Conservation (phyloP, 2,329 filamentous ascomycete species). For the Plectosphaerella cucumerina region DNA sequence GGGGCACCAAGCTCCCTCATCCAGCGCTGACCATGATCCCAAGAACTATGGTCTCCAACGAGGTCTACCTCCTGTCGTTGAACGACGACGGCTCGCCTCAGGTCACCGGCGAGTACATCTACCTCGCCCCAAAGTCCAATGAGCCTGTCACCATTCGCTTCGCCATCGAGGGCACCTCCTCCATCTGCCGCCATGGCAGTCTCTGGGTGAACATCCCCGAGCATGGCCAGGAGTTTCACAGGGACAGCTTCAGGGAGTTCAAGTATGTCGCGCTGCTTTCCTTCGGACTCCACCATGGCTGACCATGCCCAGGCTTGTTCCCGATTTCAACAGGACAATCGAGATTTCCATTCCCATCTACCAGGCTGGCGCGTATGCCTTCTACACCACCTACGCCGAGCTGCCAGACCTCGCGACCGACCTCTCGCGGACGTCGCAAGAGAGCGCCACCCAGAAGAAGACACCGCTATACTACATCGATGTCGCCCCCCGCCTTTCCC, state of each 20-base stretch:
- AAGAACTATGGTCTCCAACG: constrained; percentile 58
- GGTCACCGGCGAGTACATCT: constrained; percentile 85
- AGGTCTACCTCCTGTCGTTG: constrained; percentile 84
- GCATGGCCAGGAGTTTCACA: constrained; percentile 68
- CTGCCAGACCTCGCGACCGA: constrained; percentile 71
- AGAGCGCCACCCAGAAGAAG: constrained; percentile 52
- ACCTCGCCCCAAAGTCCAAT: constrained; percentile 70
- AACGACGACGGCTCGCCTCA: constrained; percentile 91
- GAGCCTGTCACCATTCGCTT: constrained; percentile 81
- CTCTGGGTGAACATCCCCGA: constrained; percentile 95
- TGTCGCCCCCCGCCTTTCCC: constrained; percentile 74
- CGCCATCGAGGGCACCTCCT: constrained; percentile 89
- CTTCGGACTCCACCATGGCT: neutral
- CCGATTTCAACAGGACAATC: constrained; percentile 89
- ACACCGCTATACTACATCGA: constrained; percentile 89
- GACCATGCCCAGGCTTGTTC: constrained; percentile 60
- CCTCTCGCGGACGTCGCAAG: constrained; percentile 38
- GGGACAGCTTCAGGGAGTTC: constrained; percentile 79
- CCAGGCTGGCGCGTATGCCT: constrained; percentile 82
- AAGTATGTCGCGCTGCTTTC: constrained; percentile 56
- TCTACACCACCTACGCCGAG: constrained; percentile 88
- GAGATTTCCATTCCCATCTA: constrained; percentile 86
- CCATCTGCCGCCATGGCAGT: constrained; percentile 89
- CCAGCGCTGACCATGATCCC: constrained; percentile 46
- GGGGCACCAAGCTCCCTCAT: constrained; percentile 14